Percentiles rank a stretch among this genome's conserved stretches.
Conservation (phyloP, 2,329 filamentous ascomycete species). For the Ceratocystis eucalypticola region DNA sequence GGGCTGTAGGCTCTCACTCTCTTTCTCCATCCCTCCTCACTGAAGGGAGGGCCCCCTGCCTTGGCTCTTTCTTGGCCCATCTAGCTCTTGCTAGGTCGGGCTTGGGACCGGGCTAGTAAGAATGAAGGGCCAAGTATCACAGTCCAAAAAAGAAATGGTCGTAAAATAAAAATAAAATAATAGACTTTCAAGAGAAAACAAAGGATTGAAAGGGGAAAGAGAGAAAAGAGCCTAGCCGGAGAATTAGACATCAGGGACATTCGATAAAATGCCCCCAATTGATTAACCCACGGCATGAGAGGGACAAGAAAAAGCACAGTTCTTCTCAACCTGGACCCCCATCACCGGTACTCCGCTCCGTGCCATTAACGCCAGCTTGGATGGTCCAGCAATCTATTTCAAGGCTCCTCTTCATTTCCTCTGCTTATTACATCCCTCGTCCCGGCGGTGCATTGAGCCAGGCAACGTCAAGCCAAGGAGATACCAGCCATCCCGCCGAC, state of each 20-base stretch:
- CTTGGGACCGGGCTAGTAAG: background rate
- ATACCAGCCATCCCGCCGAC: background rate
- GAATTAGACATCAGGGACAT: background rate
- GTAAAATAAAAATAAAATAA: conserved; percentile 11
- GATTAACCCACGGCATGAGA: too few species aligned
- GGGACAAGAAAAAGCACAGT: background rate
- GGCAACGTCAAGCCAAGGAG: background rate
- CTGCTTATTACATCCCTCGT: background rate
- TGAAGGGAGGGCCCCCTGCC: background rate
- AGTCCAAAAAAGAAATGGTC: background rate
- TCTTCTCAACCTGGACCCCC: background rate
- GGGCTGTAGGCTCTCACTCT: background rate
- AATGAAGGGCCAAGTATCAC: conserved; percentile 4
- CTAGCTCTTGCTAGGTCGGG: background rate
- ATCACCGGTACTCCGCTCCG: background rate
- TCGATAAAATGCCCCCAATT: background rate
- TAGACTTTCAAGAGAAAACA: background rate
- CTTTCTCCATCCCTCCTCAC: background rate
- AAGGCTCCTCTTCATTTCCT: background rate
- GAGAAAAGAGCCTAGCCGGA: background rate
- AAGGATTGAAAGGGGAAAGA: background rate
- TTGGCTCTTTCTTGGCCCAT: too few species aligned
- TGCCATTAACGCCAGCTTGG: background rate
- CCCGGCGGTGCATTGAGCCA: background rate
- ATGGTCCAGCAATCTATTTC: background rate